Base-by-base conservation (phyloP, 768 basidiomycete species). In the Mycena albidolilacea region DNA sequence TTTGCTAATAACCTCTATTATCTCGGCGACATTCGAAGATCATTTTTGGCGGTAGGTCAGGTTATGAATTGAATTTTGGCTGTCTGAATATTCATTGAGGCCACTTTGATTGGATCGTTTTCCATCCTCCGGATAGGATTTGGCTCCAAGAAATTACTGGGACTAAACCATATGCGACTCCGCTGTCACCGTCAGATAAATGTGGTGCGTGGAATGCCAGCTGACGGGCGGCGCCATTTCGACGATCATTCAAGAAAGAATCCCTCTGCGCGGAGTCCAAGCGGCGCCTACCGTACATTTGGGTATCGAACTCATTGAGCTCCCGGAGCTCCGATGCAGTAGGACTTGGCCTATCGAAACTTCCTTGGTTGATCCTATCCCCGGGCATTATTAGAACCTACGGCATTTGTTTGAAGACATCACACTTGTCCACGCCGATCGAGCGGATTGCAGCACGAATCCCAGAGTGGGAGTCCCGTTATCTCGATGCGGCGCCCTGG, bases 381-480 rank as follows among this genome's bases (percentile, higher is more conserved):
- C 43, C n/a, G 17, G 15, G 37, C 41, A 54, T 54, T 65, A n/a
- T 65, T 60, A 52, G 59, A 52, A 44, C 21, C 70, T 44, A 71
- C 70, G 64, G 70, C 58, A 71, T 71, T 62, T 71, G 70, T 66
- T 71, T 66, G 70, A 38, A 55, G 3, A n/a, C 21, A 17, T 52
- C 59, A 41, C 64, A 9, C 48, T 44, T 21, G 50, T 8, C 57
- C 64, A 71, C 59, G 43, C 64, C 48, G 8, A 41, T 44, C 48
- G 58, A 67, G 38, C 64, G 64, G 63, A 38, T 62, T 43, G 7
- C 64, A 52, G 43, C 58, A 71, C 64, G 59, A 66, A 66, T 71
- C 64, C 14, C 10, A 19, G 44, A 63, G 62, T 41, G 60, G 38
- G 60, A 37, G 35, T 62, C 43, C 52, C n/a, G 44, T 62, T 69